Conservation (phyloP, 768 basidiomycete species). For the Hericium rajendrae region DNA sequence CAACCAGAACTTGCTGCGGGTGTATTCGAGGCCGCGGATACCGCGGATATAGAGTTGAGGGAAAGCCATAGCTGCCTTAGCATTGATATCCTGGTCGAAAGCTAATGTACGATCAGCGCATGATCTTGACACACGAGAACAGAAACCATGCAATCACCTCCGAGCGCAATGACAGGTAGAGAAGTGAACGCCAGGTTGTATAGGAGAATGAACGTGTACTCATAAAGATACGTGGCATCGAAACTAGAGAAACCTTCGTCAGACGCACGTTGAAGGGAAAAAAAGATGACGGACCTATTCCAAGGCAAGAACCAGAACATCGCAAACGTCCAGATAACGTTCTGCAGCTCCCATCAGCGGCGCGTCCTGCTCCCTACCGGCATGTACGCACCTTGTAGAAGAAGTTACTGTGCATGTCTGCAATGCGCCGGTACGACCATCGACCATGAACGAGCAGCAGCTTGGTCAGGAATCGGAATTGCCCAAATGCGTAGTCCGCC, state of each 20-base stretch:
- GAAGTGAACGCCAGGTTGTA: conserved; percentile 93
- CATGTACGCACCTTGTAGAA: conserved; percentile 79
- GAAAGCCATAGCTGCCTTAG: conserved; percentile 81
- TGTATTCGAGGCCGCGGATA: conserved; percentile 90
- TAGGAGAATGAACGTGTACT: conserved; percentile 88
- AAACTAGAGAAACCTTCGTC: conserved; percentile 42
- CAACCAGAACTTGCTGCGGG: conserved; percentile 83
- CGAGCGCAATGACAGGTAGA: conserved; percentile 82
- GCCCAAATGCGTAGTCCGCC: conserved; percentile 96
- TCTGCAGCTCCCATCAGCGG: conserved; percentile 33
- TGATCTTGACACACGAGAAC: neutral
- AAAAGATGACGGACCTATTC: conserved; percentile 49
- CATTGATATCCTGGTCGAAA: conserved; percentile 93
- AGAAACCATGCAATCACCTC: conserved; percentile 43
- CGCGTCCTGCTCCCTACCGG: neutral
- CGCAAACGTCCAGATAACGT: conserved; percentile 87
- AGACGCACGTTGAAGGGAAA: conserved; percentile 10
- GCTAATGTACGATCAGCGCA: conserved; percentile 30
- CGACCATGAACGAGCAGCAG: conserved; percentile 89
- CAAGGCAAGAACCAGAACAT: conserved; percentile 93
- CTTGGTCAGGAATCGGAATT: conserved; percentile 90
- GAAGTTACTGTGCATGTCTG: conserved; percentile 96
- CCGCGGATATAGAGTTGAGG: conserved; percentile 95
- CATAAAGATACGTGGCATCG: conserved; percentile 89
- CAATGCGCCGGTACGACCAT: conserved; percentile 94